Evolutionary conservation across 768 basidiomycete genomes (phyloP).

Genomic region (Boletales sp.): DNA sequence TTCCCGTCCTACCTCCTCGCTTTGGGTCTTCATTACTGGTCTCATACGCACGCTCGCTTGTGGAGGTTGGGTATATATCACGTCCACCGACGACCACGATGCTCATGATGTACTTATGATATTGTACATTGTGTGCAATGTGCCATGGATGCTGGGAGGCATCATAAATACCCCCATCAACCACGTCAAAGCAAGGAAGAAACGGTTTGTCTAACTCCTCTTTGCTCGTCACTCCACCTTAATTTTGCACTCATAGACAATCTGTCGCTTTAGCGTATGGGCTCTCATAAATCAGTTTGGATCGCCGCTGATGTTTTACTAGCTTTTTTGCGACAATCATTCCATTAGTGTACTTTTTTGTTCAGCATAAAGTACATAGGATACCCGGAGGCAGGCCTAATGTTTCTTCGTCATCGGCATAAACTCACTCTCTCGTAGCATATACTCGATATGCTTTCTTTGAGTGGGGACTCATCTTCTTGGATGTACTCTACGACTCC

Average conservation of each 20-base stretch:
- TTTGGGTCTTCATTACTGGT: conserved; percentile 56
- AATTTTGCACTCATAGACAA: conserved; percentile 36
- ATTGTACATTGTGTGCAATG: conserved; percentile 73
- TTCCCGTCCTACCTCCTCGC: conserved; percentile 40
- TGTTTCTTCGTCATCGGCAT: background rate
- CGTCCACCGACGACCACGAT: conserved; percentile 79
- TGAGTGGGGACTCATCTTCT: conserved; percentile 80
- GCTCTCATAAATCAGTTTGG: background rate
- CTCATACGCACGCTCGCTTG: conserved; percentile 74
- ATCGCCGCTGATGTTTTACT: conserved; percentile 5
- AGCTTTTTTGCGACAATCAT: conserved; percentile 72
- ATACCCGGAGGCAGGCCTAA: conserved; percentile 69
- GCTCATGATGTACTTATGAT: conserved; percentile 88
- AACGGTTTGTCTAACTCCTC: conserved; percentile 41
- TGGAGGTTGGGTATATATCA: conserved; percentile 92
- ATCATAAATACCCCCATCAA: conserved; percentile 49
- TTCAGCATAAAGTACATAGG: conserved; percentile 78
- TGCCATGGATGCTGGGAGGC: conserved; percentile 87
- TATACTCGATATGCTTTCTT: conserved; percentile 85
- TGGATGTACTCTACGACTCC: conserved; percentile 73
- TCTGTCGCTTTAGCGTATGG: conserved; percentile 47
- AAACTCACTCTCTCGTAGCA: conserved; percentile 42
- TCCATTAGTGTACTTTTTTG: conserved; percentile 79
- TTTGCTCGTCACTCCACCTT: background rate
- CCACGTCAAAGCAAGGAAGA: conserved; percentile 40